A percentile compares a stretch with the other conserved stretches of the same genome.
phyloP scores from a whole-genome alignment of 2,329 filamentous ascomycete genomes.

The Neofusicoccum umdonicola region DNA sequence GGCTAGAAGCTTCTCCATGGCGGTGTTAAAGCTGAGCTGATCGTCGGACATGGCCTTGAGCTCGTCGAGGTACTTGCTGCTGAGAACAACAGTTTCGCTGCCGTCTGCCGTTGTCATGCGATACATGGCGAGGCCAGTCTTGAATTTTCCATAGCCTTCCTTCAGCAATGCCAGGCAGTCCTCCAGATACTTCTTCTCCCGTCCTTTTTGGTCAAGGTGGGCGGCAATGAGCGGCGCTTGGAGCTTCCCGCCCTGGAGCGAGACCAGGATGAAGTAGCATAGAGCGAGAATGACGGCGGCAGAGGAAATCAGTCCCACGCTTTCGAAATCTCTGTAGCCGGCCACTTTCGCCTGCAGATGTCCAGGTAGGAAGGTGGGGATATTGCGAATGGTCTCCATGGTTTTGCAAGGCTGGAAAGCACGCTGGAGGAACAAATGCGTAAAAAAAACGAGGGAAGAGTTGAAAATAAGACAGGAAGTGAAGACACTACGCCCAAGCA shows the following conservation, averaged over 20 bases:
- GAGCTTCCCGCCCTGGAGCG: neutral
- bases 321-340: conserved; percentile 1
- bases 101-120: conserved; percentile 15
- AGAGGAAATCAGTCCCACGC: neutral
- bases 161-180: neutral
- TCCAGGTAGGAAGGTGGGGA: conserved; percentile 9
- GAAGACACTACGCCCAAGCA: neutral
- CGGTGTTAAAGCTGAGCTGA: conserved; percentile 31
- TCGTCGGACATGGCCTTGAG: conserved; percentile 32
- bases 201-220: conserved; percentile 4
- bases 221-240: conserved; percentile 7
- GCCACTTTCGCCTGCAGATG: conserved; percentile 2
- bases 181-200: conserved; percentile 7
- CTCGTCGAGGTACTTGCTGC: conserved; percentile 30
- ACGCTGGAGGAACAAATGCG: too few species aligned
- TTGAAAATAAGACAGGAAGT: neutral
- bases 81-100: conserved; percentile 27
- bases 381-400: conserved; percentile 15
- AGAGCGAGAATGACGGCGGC: neutral
- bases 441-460: neutral
- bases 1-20: conserved; percentile 22
- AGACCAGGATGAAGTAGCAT: conserved; percentile 1
- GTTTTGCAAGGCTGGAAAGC: too few species aligned
- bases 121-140: conserved; percentile 11
- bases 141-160: conserved; percentile 15